Evolutionary conservation across 768 basidiomycete genomes (phyloP).

Genomic region (Leucocoprinus sp.): DNA sequence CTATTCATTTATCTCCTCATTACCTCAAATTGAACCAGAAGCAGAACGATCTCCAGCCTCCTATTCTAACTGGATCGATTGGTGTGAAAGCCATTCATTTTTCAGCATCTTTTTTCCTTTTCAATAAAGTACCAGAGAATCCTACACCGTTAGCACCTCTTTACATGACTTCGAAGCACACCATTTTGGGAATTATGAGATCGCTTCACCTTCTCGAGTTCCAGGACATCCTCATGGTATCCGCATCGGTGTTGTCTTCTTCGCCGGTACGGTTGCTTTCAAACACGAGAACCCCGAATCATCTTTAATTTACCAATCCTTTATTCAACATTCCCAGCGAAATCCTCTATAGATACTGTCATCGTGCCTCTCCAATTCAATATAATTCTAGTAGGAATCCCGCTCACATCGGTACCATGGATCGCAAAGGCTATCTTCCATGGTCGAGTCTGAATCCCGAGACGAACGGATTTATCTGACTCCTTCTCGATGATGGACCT

Average conservation of each 20-base stretch:
- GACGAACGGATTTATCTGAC: slow-evolving; percentile 39
- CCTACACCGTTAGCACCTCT: slow-evolving; percentile 34
- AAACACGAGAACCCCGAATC: neutral
- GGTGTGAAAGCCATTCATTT: slow-evolving; percentile 22
- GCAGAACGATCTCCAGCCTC: slow-evolving; percentile 35
- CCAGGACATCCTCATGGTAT: slow-evolving; percentile 38
- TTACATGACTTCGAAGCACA: slow-evolving; percentile 49
- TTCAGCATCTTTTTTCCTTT: neutral
- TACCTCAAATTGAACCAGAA: slow-evolving; percentile 35
- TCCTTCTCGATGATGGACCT: slow-evolving; percentile 42
- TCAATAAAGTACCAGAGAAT: slow-evolving; percentile 38
- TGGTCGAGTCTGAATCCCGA: slow-evolving; percentile 33
- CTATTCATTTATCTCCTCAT: slow-evolving; percentile 41
- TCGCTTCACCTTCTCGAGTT: slow-evolving; percentile 30
- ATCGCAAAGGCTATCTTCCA: slow-evolving; percentile 46
- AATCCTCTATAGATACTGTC: slow-evolving; percentile 32
- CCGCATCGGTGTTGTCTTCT: slow-evolving; percentile 40
- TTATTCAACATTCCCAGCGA: neutral
- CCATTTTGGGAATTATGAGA: slow-evolving; percentile 44
- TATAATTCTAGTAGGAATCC: slow-evolving; percentile 41
- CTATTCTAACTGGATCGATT: slow-evolving; percentile 49
- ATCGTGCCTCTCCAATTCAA: slow-evolving; percentile 33
- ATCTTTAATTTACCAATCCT: neutral
- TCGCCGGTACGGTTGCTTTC: slow-evolving; percentile 31
- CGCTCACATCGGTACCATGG: slow-evolving; percentile 36